Evolutionary conservation across 495 filamentous ascomycete genomes (phyloP).

Genomic region (Tetracladium marchalianum): DNA sequence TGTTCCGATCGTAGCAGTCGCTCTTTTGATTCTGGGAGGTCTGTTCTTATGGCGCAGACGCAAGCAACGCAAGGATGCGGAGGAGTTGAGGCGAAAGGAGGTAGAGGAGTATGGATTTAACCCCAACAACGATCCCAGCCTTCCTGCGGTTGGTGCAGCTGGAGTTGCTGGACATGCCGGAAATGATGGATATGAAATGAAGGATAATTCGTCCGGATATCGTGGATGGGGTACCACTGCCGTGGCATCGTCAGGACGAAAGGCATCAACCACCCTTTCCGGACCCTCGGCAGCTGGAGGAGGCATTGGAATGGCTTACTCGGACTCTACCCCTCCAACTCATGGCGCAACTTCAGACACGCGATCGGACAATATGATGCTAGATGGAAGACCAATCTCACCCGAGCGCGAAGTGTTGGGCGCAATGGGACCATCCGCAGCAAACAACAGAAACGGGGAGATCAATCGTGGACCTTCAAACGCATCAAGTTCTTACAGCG

Average conservation of each 20-base stretch:
- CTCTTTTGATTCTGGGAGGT: slow-evolving; percentile 62
- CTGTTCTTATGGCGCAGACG: slow-evolving; percentile 82
- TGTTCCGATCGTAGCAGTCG: slow-evolving; percentile 83
- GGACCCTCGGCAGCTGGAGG: slow-evolving; percentile 51
- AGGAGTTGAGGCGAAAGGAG: slow-evolving; percentile 83
- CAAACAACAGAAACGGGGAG: slow-evolving; percentile 48
- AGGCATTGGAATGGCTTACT: slow-evolving; percentile 55
- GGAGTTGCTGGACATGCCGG: slow-evolving; percentile 34
- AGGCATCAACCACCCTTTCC: slow-evolving; percentile 80
- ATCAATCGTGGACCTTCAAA: slow-evolving; percentile 90
- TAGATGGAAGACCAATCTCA: slow-evolving; percentile 45
- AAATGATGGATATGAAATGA: slow-evolving; percentile 51
- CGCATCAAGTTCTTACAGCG: slow-evolving; percentile 91
- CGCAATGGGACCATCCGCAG: slow-evolving; percentile 64
- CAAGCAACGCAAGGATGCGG: slow-evolving; percentile 73
- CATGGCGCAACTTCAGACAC: slow-evolving; percentile 63
- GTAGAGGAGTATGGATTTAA: slow-evolving; percentile 96
- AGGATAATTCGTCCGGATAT: slow-evolving; percentile 65
- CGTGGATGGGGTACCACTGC: slow-evolving; percentile 90
- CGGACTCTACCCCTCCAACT: slow-evolving; percentile 66
- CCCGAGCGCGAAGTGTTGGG: slow-evolving; percentile 66
- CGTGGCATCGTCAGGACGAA: slow-evolving; percentile 58
- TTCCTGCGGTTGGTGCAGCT: slow-evolving; percentile 48
- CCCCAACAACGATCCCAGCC: slow-evolving; percentile 81
- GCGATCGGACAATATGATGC: slow-evolving; percentile 58